These are phyloP conservation scores for Apiospora rasikravindrae DNA, from an alignment of 2,329 filamentous ascomycete genomes.

Conservation along the genomic window DNA sequence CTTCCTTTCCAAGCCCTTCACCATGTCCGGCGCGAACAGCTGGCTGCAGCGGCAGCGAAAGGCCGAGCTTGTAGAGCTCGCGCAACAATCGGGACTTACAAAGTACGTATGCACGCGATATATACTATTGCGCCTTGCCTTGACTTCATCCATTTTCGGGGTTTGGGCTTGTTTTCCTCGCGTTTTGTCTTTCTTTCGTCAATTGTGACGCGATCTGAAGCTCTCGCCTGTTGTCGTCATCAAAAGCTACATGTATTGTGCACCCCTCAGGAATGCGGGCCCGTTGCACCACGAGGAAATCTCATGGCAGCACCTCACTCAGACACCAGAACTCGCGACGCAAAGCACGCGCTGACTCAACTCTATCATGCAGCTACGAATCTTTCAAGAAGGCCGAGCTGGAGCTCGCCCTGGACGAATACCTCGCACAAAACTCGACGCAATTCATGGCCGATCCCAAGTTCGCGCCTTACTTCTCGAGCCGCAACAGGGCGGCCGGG, in stretches of 20 bases:
- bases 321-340: conserved; percentile 24
- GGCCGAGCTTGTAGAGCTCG: conserved; percentile 76
- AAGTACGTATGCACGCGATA: conserved; percentile 63
- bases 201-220: conserved; percentile 11
- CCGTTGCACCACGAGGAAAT: conserved; percentile 25
- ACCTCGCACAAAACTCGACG: conserved; percentile 71
- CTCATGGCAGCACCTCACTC: conserved; percentile 28
- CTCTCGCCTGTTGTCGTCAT: conserved; percentile 2
- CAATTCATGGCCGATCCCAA: conserved; percentile 66
- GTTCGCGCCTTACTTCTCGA: conserved; percentile 78
- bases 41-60: conserved; percentile 87
- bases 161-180: not conserved
- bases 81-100: conserved; percentile 71
- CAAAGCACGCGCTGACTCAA: conserved; percentile 29
- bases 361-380: conserved; percentile 61
- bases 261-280: conserved; percentile 27
- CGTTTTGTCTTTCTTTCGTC: conserved; percentile 18
- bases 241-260: not conserved
- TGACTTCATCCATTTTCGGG: conserved; percentile 7
- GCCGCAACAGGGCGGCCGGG: conserved; percentile 61
- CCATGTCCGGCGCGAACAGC: conserved; percentile 68
- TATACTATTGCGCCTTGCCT: not conserved
- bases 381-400: conserved; percentile 80
- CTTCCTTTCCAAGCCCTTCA: conserved; percentile 35
- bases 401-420: conserved; percentile 74